phyloP scores from a whole-genome alignment of 2,329 filamentous ascomycete genomes.

The Trichoderma citrinoviride region DNA sequence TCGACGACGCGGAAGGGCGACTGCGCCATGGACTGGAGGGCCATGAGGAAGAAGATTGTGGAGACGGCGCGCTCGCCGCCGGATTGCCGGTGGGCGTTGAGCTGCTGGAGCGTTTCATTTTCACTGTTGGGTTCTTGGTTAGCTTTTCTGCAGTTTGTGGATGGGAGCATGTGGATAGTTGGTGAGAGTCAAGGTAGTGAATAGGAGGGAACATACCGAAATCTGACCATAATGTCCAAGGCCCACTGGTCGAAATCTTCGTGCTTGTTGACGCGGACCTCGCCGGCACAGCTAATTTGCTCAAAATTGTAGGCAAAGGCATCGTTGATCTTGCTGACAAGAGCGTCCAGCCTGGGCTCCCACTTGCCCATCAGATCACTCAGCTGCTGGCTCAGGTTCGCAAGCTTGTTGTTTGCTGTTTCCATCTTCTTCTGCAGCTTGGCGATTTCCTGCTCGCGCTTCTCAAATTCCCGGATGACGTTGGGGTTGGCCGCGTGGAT shows the following conservation, averaged over 20 bases:
- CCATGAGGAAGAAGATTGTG: constrained; percentile 99
- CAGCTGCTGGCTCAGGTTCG: constrained; percentile 57
- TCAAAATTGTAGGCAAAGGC: constrained; percentile 93
- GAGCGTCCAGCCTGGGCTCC: constrained; percentile 78
- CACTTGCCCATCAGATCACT: constrained; percentile 65
- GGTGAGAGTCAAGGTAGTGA: neutral
- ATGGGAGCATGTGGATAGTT: neutral
- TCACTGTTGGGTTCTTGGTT: constrained; percentile 48
- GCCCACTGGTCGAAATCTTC: constrained; percentile 94
- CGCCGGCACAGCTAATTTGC: constrained; percentile 89
- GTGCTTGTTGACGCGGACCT: constrained; percentile 84
- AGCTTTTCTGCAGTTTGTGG: neutral
- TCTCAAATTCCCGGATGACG: constrained; percentile 74
- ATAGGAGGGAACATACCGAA: constrained; percentile 61
- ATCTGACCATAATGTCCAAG: constrained; percentile 91
- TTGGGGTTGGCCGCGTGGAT: constrained; percentile 75
- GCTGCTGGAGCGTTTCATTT: constrained; percentile 76
- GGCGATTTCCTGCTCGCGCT: constrained; percentile 67
- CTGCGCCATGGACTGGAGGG: constrained; percentile 86
- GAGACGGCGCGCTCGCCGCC: constrained; percentile 94
- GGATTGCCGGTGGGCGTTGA: constrained; percentile 91
- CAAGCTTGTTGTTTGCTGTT: constrained; percentile 53
- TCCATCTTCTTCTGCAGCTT: constrained; percentile 58
- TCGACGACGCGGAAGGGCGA: constrained; percentile 97
- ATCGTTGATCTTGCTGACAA: constrained; percentile 79